Base-by-base conservation (phyloP, 2,329 filamentous ascomycete genomes). In the Colletotrichum zoysiae region DNA sequence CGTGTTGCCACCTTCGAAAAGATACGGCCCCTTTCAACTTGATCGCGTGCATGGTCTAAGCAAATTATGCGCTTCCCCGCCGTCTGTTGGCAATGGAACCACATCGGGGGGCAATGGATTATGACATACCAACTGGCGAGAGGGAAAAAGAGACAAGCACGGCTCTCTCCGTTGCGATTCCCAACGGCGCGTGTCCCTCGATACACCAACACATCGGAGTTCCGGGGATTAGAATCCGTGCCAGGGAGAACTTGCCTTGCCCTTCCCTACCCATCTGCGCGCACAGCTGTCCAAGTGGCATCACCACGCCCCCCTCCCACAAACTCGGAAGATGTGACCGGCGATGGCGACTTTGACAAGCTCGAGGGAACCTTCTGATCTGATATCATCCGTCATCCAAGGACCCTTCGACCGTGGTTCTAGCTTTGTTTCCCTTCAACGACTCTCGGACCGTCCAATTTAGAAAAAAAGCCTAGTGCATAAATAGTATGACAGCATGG, bases 361-460 rank as follows among this genome's bases (percentile, higher is more conserved):
- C 12, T 33, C 33, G 23, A 53, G n/a, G 40, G 60, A 30, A 30
- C 8, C 26, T 23, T 53, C 53, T 42, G 30, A 42, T 23, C 9
- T 48, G 11, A 58, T 58, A 23, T 38, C 30, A 2, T 26, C 23
- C 35, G 20, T 26, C n/a, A 9, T 23, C 9, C 12, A 11, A 58
- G 56, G 8, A 40, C 33, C 38, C 9, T 42, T n/a, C 26, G 1
- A 35, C 26, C 38, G 12, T 1, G 23, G 3, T n/a, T 14, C 3
- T 42, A 14, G 20, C 23, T 42, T 3, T 55, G 26, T 3, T 64
- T 56, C 23, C 46, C 26, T 38, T 56, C 26, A 46, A 35, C 42
- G 62, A 63, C 69, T 48, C 69, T 63, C 68, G 58, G 65, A 71
- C 65, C 69, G 53, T 68, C 65, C 30, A 44, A 55, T 59, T 14